Base-by-base conservation (phyloP, 148 eudicot species). In the Hydrangea macrophylla region DNA sequence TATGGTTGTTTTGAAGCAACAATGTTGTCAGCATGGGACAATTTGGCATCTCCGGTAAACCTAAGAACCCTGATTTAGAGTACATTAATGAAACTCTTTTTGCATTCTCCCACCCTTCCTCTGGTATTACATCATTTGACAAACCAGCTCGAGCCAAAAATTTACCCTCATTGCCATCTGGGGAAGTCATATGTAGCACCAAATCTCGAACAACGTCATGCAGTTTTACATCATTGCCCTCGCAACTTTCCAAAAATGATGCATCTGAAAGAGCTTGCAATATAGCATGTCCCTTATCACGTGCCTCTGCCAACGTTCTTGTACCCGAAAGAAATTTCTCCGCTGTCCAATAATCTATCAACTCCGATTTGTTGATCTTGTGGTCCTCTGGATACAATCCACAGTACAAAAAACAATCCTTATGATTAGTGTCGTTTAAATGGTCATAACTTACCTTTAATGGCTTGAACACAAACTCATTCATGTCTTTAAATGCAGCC, bases 321-420 rank as follows among this genome's bases (percentile, higher is more conserved):
- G 22, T 23, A 33, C 45, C 6, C 0, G n/a, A 20, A 60, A 60
- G 27, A 35, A 60, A 3, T 27, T 27, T 44, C 28, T 60, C 64
- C 0, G 64, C 45, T 35, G 44, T 60, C 44, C 44, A 60, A 20
- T 60, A 60, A 0, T 9, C 13, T 20, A 35, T 60, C 64, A 60
- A 35, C 25, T 12, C 6, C 33, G 11, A 35, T n/a, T 35, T 60
- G 0, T 35, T 11, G 22, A 60, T 60, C 64, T 22, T 0, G 1
- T 10, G 23, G 18, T 60, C 44, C 20, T 59, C 63, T 59, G 63
- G 42, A 33, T n/a, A 59, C 26, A 59, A 33, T 9, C 63, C 63
- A 20, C 63, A 59, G 20, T 32, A 59, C 18, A 59, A 9, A 20
- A 59, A 22, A n/a, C 42, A 32, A 0, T 59, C 9, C 27, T 33